Percentiles rank a stretch among this genome's conserved stretches.
phyloP scores from a whole-genome alignment of 805 yeast species.

The Metschnikowia santaceciliae region DNA sequence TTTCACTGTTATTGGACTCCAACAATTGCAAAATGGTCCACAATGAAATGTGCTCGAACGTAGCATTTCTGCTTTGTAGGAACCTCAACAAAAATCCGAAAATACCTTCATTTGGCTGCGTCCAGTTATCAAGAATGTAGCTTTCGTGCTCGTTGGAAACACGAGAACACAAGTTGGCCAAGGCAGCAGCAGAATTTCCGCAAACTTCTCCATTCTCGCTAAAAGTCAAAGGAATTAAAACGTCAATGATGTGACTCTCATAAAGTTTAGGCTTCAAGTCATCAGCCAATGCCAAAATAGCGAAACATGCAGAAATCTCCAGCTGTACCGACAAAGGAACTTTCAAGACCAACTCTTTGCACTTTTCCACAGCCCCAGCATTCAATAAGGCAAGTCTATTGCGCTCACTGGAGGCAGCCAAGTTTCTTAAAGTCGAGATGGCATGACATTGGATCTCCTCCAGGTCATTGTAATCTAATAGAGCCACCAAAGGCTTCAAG shows the following conservation, averaged over 20 bases:
- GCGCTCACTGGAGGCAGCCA: conserved; percentile 93
- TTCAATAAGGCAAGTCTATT: conserved; percentile 88
- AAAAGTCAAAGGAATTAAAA: conserved; percentile 84
- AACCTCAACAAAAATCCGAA: conserved; percentile 78
- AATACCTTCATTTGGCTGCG: conserved; percentile 77
- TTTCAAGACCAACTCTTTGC: conserved; percentile 77
- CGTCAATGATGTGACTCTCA: conserved; percentile 80
- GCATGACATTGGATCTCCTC: conserved; percentile 99
- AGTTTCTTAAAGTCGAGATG: conserved; percentile 89
- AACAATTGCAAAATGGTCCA: conserved; percentile 94
- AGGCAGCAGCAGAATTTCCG: conserved; percentile 97
- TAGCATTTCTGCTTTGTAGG: conserved; percentile 77
- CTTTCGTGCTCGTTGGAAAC: conserved; percentile 68
- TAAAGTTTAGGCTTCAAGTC: conserved; percentile 83
- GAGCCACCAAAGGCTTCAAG: conserved; percentile 80
- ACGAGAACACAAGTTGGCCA: conserved; percentile 92
- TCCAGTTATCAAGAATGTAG: conserved; percentile 76
- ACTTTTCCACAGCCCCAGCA: conserved; percentile 93
- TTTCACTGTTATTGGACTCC: conserved; percentile 74
- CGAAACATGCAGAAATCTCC: conserved; percentile 96
- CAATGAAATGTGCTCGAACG: conserved; percentile 95
- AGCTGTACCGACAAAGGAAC: conserved; percentile 92
- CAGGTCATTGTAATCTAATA: conserved; percentile 79
- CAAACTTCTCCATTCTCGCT: conserved; percentile 91
- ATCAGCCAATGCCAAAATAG: conserved; percentile 93